Evolutionary conservation across 176 grass and related monocot species (phyloP), one percentile per base, ranked within the genome.

Genomic region (Thalia dealbata): DNA sequence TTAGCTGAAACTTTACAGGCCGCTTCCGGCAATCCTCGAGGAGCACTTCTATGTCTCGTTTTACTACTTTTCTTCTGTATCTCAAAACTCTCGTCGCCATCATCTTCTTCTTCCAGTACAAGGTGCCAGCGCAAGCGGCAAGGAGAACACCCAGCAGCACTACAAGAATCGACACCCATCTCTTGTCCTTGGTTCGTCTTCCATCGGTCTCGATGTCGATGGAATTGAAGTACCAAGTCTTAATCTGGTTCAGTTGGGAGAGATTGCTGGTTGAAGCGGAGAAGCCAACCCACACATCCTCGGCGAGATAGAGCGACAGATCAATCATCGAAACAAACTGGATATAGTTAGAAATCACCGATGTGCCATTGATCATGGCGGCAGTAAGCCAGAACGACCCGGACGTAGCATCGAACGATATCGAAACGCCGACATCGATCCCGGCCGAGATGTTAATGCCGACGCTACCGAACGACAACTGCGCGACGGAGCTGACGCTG

Each of bases 11-110:
- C n/a, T 48, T 76, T 3, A 84, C 18, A 0, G 82, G 82, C 0
- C 82, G 22, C 23, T 59, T 62, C 63, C 3, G 48, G 61, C 42
- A 25, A 9, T 71, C 86, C 65, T 88, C 82, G 75, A 84, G 81
- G 75, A 81, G 81, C 73, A 75, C 62, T 82, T 84, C 81, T 1
- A 84, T 78, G 16, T 75, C 86, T 6, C 71, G 78, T 26, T 75
- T 75, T 18, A 56, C n/a, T 3, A 43, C 1, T 11, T 23, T 68
- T 68, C 38, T 43, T 11, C 42, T 44, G 3, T 82, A 46, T 10
- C 70, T 78, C 46, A 71, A 4, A 23, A 50, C 77, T 60, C 81
- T 10, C 15, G 12, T 60, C 15, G 12, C 43, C 32, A 13, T 22
- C 52, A 3, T 74, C 72, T 25, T 68, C 65, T 27, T 43, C 32